Evolutionary conservation across 805 yeast genomes (phyloP), one percentile per base, ranked within the genome.

Genomic region (Candida insectalens): DNA sequence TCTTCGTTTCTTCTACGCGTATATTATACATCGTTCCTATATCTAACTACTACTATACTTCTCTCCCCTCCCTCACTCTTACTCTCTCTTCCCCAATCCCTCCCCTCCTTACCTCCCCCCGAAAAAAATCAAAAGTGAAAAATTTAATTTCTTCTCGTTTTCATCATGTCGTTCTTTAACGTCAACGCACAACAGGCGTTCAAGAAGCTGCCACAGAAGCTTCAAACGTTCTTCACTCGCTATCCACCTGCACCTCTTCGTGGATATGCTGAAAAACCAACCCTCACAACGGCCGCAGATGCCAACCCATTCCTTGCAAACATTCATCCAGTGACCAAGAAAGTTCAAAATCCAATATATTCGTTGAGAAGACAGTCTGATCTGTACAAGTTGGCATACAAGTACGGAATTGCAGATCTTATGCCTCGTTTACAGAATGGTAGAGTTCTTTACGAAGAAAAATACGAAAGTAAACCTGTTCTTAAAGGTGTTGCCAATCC

Each of bases 291-390:
- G 32, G 88, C 85, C 32, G 67, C 71, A 16, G 71, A 73, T 39
- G 82, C 87, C 45, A 88, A 88, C 57, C 96, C 96, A 34, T 88
- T 88, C 56, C 57, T 84, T 36, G 79, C 94, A 17, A 87, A 84
- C 56, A 80, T 71, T 49, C 87, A 87, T 55, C 85, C 94, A 15
- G 71, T 80, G 16, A 84, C 94, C 16, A 73, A 80, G n/a, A 66
- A 61, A 45, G 74, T 77, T 62, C 94, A 83, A 47, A 74, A 75
- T 38, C 83, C 96, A 18, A 67, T 74, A 44, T 83, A 73, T 58
- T 83, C 95, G 6, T 62, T 78, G 49, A 73, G 95, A 60, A 73
- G 89, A 48, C 87, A 83, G 49, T 74, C 88, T 14, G 95, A 79
- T 42, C 61, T 88, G 35, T 85, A 70, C 67, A 88, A 88, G 59